These are phyloP conservation scores for Effrenium voratum DNA, from an alignment of 73 alveolate genomes.

Conservation along the genomic window DNA sequence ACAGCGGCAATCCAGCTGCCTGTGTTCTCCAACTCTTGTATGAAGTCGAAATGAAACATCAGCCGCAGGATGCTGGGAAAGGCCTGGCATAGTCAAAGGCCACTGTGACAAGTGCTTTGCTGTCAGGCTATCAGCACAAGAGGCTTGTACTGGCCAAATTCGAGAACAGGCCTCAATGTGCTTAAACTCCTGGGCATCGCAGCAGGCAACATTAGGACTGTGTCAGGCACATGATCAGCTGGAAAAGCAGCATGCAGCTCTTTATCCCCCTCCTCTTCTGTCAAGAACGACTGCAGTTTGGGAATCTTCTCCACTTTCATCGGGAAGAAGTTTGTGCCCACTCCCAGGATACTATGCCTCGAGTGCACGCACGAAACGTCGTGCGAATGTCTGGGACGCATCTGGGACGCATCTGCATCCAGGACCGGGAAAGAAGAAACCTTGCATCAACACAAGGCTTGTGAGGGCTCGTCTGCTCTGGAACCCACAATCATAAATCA, in stretches of 20 bases:
- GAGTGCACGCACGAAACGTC: neutral
- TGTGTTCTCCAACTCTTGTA: slow-evolving; percentile 46
- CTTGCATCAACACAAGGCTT: too few species aligned
- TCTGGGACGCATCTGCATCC: neutral
- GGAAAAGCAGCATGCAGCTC: neutral
- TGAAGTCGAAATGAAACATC: slow-evolving; percentile 33
- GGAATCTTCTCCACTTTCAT: slow-evolving; percentile 69
- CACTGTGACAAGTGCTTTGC: neutral
- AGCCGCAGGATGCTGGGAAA: slow-evolving; percentile 77
- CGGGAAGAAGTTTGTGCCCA: slow-evolving; percentile 86
- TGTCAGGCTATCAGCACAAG: neutral
- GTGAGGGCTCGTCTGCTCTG: too few species aligned
- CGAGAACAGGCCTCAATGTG: slow-evolving; percentile 39
- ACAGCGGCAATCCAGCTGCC: neutral
- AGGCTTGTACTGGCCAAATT: neutral
- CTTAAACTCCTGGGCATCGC: slow-evolving; percentile 58
- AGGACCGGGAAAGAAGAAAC: too few species aligned
- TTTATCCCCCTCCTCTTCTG: slow-evolving; percentile 36
- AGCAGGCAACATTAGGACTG: neutral
- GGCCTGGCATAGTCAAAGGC: slow-evolving; percentile 14
- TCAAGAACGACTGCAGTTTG: neutral
- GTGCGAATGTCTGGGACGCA: neutral
- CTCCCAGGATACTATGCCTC: slow-evolving; percentile 92
- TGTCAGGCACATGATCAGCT: neutral
- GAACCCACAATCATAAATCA: too few species aligned